Evolutionary conservation across 176 grass and related monocot genomes (phyloP).

Genomic region (Tillandsia fasciculata): DNA sequence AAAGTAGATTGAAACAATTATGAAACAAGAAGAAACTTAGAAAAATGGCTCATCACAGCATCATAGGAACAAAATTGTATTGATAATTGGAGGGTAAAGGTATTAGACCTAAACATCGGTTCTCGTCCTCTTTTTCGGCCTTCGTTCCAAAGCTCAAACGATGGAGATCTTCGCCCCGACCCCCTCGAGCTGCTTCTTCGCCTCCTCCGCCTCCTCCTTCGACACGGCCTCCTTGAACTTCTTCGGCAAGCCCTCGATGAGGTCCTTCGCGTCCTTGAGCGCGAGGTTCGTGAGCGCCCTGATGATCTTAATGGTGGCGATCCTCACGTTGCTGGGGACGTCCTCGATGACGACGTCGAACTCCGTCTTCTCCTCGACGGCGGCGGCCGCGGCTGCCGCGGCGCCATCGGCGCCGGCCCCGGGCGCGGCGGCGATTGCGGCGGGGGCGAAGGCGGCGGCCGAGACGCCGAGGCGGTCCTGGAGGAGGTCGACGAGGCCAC

Average conservation of each 20-base stretch:
- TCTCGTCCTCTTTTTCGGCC: not conserved
- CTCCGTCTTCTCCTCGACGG: conserved; percentile 51
- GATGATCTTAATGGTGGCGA: conserved; percentile 73
- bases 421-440: conserved; percentile 38
- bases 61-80: not conserved
- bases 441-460: conserved; percentile 50
- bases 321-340: conserved; percentile 64
- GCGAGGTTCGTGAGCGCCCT: conserved; percentile 60
- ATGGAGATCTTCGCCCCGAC: conserved; percentile 77
- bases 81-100: not conserved
- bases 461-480: conserved; percentile 75
- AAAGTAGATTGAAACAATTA: no score
- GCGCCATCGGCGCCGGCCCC: conserved; percentile 23
- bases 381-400: conserved; percentile 10
- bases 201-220: conserved; percentile 71
- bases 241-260: conserved; percentile 85
- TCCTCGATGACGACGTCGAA: conserved; percentile 83
- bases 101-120: not conserved
- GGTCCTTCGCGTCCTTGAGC: conserved; percentile 81
- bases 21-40: no score
- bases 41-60: no score
- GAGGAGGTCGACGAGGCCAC: conserved; percentile 59
- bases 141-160: conserved; percentile 18
- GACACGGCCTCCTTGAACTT: conserved; percentile 67
- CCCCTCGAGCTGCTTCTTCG: conserved; percentile 84